These are phyloP conservation scores for Entomortierella beljakovae DNA, from an alignment of 192 early-diverging fungal genomes.

Conservation along the genomic window DNA sequence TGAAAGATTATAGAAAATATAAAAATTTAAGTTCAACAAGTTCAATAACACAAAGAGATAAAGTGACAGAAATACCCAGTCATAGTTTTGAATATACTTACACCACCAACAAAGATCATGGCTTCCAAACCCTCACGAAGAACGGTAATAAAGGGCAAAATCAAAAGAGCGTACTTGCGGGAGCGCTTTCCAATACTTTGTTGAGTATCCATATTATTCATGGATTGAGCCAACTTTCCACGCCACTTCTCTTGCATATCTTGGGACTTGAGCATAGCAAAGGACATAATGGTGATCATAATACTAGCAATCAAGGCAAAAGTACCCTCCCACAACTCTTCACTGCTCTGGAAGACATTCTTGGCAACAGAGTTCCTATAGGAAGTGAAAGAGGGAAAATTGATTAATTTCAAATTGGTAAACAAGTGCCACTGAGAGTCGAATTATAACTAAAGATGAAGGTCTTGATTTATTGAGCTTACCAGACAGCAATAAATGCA, in stretches of 20 bases:
- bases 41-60: background rate
- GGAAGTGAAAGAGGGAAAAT: background rate
- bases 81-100: slow-evolving; percentile 46
- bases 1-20: background rate
- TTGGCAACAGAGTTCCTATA: slow-evolving; percentile 56
- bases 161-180: slow-evolving; percentile 77
- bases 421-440: too few species aligned
- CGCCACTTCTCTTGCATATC: slow-evolving; percentile 86
- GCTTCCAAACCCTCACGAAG: slow-evolving; percentile 91
- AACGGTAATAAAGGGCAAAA: slow-evolving; percentile 88
- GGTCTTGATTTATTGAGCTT: too few species aligned
- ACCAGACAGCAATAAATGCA: slow-evolving; percentile 84
- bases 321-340: slow-evolving; percentile 86
- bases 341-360: slow-evolving; percentile 55
- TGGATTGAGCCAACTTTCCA: slow-evolving; percentile 63
- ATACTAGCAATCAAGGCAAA: slow-evolving; percentile 83
- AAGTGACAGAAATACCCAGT: background rate
- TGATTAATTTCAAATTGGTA: background rate
- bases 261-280: slow-evolving; percentile 83
- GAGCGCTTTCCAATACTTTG: slow-evolving; percentile 34
- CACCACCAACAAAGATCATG: slow-evolving; percentile 91
- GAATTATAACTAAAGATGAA: too few species aligned
- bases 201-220: slow-evolving; percentile 58
- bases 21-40: background rate
- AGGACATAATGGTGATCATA: slow-evolving; percentile 83